Base-by-base conservation (phyloP, 768 basidiomycete genomes). In the Rubroboletus pulcherrimus region DNA sequence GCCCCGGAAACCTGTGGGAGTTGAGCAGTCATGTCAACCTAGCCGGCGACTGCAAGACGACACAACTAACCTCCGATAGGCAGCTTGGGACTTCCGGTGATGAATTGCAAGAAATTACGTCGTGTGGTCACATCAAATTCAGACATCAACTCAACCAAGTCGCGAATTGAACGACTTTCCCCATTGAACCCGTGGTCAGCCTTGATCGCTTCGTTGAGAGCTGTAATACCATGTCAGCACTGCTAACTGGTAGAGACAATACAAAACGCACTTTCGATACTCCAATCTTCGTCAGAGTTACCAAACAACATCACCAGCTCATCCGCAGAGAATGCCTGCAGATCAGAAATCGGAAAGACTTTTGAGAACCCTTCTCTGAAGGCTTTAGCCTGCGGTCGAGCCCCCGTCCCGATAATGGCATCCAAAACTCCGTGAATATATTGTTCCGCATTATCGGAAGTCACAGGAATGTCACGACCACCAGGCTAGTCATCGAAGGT, bases 141-240 rank as follows among this genome's bases (percentile, higher is more conserved):
- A 2, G 90, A 78, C 85, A 99, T 91, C 59, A 93, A 81, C 51
- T 90, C 91, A 26, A 98, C 72, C 53, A 99, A 79, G 65, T 92
- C 86, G 43, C 87, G 85, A 56, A 99, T 95, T 0, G 93, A 86
- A 37, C 89, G 86, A 66, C 93, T 95, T 67, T 98, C 96, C 12
- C 89, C 86, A 65, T 96, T 94, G 79, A 95, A 99, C 8, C 97
- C 97, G 68, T 99, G 97, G 65, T 99, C 97, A 11, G 97, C 97
- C 72, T 98, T 98, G 70, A 98, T 71, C 4, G 89, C 86, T 69
- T 96, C 94, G 37, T 81, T 83, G 34, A 98, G 79, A 21, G 93
- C 96, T 97, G 60, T 39, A 17, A 58, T 46, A 29, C 39, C 40
- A 40, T 40, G 49, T 61, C 19, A 46, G 41, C 26, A 44, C n/a